Conservation (phyloP, 805 yeast species). For the Candida sakaeoensis region DNA sequence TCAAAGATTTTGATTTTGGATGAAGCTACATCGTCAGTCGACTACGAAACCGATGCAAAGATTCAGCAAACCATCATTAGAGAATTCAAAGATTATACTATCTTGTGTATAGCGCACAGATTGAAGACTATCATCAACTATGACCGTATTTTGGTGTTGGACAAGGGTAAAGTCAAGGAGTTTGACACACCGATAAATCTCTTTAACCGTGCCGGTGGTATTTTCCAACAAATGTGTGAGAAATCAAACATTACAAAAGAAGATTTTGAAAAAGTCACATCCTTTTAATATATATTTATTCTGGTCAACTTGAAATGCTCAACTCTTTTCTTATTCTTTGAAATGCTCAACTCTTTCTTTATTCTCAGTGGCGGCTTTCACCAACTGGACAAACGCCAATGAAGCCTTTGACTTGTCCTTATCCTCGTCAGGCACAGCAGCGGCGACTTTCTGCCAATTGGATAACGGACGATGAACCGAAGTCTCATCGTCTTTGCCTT, state of each 20-base stretch:
- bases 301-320: slow-evolving; percentile 14
- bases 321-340: slow-evolving; percentile 43
- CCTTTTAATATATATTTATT: slow-evolving; percentile 7
- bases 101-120: slow-evolving; percentile 86
- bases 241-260: slow-evolving; percentile 39
- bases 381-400: slow-evolving; percentile 65
- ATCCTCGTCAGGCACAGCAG: slow-evolving; percentile 18
- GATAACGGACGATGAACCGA: no score
- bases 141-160: slow-evolving; percentile 77
- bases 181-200: slow-evolving; percentile 72
- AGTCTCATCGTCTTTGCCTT: no score
- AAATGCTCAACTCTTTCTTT: slow-evolving; percentile 40
- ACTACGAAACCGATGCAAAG: slow-evolving; percentile 79
- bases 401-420: slow-evolving; percentile 19
- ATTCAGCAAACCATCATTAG: slow-evolving; percentile 70
- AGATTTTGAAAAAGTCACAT: slow-evolving; percentile 32
- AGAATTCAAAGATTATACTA: slow-evolving; percentile 70
- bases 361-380: slow-evolving; percentile 61
- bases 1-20: slow-evolving; percentile 77
- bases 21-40: slow-evolving; percentile 80
- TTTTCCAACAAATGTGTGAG: slow-evolving; percentile 71
- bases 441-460: slow-evolving; percentile 27
- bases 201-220: slow-evolving; percentile 47
- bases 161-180: slow-evolving; percentile 72
- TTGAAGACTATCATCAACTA: slow-evolving; percentile 70